A percentile compares a stretch with the other conserved stretches of the same genome.
These are phyloP conservation scores for Xylaria hypoxylon DNA, from an alignment of 2,329 filamentous ascomycete genomes.

Conservation along the genomic window DNA sequence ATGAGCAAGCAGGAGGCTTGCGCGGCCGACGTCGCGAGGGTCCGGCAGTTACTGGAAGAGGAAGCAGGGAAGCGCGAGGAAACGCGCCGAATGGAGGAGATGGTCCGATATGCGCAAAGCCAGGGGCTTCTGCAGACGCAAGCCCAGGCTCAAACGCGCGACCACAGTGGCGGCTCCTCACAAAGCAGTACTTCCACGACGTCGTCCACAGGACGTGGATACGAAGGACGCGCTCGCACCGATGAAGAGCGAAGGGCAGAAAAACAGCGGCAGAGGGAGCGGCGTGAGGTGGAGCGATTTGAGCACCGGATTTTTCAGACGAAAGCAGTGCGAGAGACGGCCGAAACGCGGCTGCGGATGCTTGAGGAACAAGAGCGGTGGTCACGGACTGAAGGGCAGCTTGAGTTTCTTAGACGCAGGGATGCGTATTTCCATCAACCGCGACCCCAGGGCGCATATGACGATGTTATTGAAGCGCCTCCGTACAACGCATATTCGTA, in stretches of 20 bases:
- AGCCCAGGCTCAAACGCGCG: slow-evolving; percentile 28
- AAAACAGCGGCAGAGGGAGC: slow-evolving; percentile 17
- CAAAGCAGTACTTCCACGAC: slow-evolving; percentile 33
- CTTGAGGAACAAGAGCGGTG: slow-evolving; percentile 27
- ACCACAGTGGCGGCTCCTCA: slow-evolving; percentile 27
- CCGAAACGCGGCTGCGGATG: slow-evolving; percentile 6
- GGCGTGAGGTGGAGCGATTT: slow-evolving; percentile 15
- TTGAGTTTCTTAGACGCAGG: slow-evolving; percentile 19
- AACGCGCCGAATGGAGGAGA: slow-evolving; percentile 37
- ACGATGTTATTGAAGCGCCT: slow-evolving; percentile 20
- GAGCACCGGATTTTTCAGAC: slow-evolving; percentile 6
- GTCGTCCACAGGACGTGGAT: slow-evolving; percentile 1
- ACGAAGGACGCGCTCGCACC: not conserved
- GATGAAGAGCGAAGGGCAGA: slow-evolving; percentile 10
- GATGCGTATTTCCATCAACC: slow-evolving; percentile 11
- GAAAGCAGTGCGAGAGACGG: slow-evolving; percentile 9
- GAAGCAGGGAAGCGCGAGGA: slow-evolving; percentile 44
- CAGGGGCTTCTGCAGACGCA: slow-evolving; percentile 39
- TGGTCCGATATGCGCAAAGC: slow-evolving; percentile 42
- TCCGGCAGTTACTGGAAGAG: slow-evolving; percentile 43
- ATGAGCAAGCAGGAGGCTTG: slow-evolving; percentile 41
- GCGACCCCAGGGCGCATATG: slow-evolving; percentile 14
- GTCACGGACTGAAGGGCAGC: slow-evolving; percentile 23
- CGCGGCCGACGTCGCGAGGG: slow-evolving; percentile 41
- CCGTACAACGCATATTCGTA: slow-evolving; percentile 26